Evolutionary conservation across 1,284 basidiomycete species (phyloP), one percentile per base, ranked within the genome.

Genomic region (Athelia psychrophila): DNA sequence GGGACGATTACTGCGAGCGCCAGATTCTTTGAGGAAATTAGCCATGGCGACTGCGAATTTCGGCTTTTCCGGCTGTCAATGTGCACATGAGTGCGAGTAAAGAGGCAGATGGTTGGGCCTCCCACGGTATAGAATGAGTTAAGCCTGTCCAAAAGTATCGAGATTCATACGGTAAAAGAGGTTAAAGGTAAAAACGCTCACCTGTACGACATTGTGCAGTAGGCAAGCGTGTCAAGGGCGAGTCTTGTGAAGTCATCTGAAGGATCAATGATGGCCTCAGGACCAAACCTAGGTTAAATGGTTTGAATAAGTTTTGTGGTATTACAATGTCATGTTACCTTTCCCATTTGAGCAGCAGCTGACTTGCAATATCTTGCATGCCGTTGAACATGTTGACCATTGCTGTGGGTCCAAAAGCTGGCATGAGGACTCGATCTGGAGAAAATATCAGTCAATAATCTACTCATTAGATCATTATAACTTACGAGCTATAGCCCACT

Each of bases 391-490:
- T 81, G 53, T 67, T 69, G 40, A 68, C 70, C 53, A 80, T 73
- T 2, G 71, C 67, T 10, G 71, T 58, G 0, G 75, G 73, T 23
- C 77, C 75, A 61, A 81, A 81, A 2, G 76, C 74, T 12, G 79
- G 79, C 66, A 79, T 75, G 18, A 82, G 71, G 36, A 82, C 66
- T 30, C 78, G 76, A 63, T 82, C 78, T 73, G 59, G 22, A 46
- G 27, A 24, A 27, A 24, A n/a, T 18, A 2, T 32, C 13, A 52
- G 16, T 4, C 16, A 3, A 18, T 19, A 13, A 5, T 30, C 13
- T 13, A 30, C 16, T 23, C 20, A 47, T 13, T 6, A 22, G 23
- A 18, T 9, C 24, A 36, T 36, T 16, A 6, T 16, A 12, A 62
- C 74, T 49, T 58, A 78, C 75, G 76, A 19, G 75, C 75, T 38